Percentiles rank a stretch among this genome's conserved stretches.
Evolutionary conservation across 495 filamentous ascomycete genomes (phyloP).

Genomic region (Hyaloscypha bicolor): DNA sequence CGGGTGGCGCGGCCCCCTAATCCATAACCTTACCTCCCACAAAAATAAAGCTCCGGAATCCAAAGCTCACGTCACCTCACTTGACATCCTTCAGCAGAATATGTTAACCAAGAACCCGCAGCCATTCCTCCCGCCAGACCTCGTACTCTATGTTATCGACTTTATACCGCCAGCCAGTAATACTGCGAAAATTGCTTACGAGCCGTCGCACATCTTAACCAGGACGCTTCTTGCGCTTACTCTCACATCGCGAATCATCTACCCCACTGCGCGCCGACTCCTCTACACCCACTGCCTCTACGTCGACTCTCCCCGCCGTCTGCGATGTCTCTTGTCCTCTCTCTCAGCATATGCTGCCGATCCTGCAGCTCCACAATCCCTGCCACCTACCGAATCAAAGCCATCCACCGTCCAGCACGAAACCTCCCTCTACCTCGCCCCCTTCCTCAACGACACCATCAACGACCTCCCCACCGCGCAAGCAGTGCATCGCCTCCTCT

Average conservation of each 20-base stretch:
- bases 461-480: conserved; percentile 17
- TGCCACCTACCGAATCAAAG: not conserved
- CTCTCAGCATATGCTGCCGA: not conserved
- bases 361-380: not conserved
- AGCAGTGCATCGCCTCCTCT: conserved; percentile 26
- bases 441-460: conserved; percentile 14
- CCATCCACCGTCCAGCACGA: conserved; percentile 18
- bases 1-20: no score
- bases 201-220: conserved; percentile 26
- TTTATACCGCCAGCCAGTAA: conserved; percentile 19
- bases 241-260: conserved; percentile 29
- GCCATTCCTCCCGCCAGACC: conserved; percentile 18
- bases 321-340: conserved; percentile 6
- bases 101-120: not conserved
- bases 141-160: conserved; percentile 34
- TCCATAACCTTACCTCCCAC: no score
- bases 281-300: conserved; percentile 36
- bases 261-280: conserved; percentile 28
- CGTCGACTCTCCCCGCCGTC: conserved; percentile 23
- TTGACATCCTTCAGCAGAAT: no score
- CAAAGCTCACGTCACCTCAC: no score
- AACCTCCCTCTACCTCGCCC: conserved; percentile 25
- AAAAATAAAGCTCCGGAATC: no score
- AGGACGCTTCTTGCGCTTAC: conserved; percentile 34
- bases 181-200: conserved; percentile 19